Evolutionary conservation across 2,329 filamentous ascomycete genomes (phyloP), one percentile per base, ranked within the genome.

Genomic region (Trichophaea hybrida): DNA sequence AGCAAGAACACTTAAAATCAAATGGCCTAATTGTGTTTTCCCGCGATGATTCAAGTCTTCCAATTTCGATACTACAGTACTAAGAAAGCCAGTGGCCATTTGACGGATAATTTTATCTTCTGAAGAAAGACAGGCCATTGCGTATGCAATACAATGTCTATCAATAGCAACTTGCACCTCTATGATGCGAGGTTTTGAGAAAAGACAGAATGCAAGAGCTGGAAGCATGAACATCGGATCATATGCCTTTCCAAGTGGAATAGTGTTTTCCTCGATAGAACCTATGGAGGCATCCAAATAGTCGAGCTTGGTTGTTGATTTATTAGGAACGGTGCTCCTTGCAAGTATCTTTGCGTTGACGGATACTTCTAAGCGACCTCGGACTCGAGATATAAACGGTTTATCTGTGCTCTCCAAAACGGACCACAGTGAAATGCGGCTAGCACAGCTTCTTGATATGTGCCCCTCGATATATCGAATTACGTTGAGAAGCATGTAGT

Each of bases 101-200:
- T 44, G 58, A 10, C 67, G 61, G 33, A 64, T 63, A 43, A 13
- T 54, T 7, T 37, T 55, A 43, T 60, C 59, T 6, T 46, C 46
- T 2, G 66, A 65, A 7, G 62, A 61, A 46, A 69, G 57, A 5
- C 59, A 64, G n/a, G 60, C 59, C 15, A 69, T 58, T 24, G 64
- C 61, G 32, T 63, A 63, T 8, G 61, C 62, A 6, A 69, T 40
- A 6, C 60, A 59, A 6, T 64, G 35, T 32, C 63, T 65, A 50
- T 67, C 67, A 32, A 68, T 52, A 5, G 65, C 44, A 52, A 61
- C 61, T 46, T 65, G 61, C 17, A 63, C 44, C 58, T 68, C 66
- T 13, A 67, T 17, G 24, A 59, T 61, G 1, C 61, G 58, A 13
- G 53, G 46, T 37, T 59, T 61, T 17, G 55, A 48, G 15, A 64